A percentile compares a stretch with the other conserved stretches of the same genome.
phyloP scores from a whole-genome alignment of 2,329 filamentous ascomycete species.

The Neopestalotiopsis sp. region DNA sequence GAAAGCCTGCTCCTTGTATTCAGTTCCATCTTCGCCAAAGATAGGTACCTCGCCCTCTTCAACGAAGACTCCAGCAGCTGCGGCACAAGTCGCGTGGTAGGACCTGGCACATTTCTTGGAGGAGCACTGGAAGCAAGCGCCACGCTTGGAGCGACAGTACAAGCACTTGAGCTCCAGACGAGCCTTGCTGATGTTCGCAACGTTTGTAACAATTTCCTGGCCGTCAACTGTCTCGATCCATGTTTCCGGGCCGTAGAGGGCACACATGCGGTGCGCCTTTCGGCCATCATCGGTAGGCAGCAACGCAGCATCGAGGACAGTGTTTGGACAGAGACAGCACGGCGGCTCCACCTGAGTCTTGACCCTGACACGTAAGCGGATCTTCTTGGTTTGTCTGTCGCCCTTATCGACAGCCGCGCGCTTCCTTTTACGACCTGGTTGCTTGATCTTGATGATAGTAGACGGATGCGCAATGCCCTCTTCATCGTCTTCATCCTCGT shows the following conservation, averaged over 20 bases:
- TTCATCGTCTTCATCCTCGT: conserved; percentile 67
- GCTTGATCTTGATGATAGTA: conserved; percentile 70
- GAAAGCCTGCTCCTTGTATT: conserved; percentile 90
- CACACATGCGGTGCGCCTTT: conserved; percentile 87
- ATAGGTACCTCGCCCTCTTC: conserved; percentile 86
- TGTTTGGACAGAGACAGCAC: conserved; percentile 91
- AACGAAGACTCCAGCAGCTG: conserved; percentile 88
- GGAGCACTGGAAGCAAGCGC: conserved; percentile 97
- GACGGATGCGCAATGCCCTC: conserved; percentile 62
- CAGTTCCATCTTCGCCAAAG: conserved; percentile 86
- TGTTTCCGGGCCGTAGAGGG: conserved; percentile 89
- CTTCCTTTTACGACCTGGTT: conserved; percentile 71
- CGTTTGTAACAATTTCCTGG: conserved; percentile 76
- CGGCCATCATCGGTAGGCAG: conserved; percentile 86
- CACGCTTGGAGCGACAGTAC: conserved; percentile 90
- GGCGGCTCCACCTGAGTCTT: conserved; percentile 76
- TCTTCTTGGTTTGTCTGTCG: conserved; percentile 74
- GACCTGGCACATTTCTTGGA: conserved; percentile 91
- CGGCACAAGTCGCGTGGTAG: conserved; percentile 94
- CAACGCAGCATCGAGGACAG: conserved; percentile 81
- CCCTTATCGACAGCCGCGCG: conserved; percentile 46
- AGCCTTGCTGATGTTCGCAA: conserved; percentile 82
- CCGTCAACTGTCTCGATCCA: conserved; percentile 77
- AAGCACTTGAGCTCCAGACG: conserved; percentile 92
- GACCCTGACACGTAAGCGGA: conserved; percentile 74